Base-by-base conservation (phyloP, 1,139 yeast species). In the Eremothecium cymbalariae region DNA sequence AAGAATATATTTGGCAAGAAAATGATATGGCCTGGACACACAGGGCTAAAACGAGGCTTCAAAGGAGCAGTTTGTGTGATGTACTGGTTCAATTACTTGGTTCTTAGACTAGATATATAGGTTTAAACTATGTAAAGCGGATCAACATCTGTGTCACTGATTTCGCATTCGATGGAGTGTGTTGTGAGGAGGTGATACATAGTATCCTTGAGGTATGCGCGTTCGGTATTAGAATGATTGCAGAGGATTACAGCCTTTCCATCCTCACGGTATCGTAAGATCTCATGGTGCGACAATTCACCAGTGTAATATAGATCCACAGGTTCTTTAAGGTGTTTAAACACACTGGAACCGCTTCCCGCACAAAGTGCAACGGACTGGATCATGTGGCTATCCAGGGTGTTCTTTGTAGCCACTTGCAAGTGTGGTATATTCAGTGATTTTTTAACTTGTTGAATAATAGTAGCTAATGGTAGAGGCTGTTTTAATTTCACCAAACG, bases 201-300 rank as follows among this genome's bases (percentile, higher is more conserved):
- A 3, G 54, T 59, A 4, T 52, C 48, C 11, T 51, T 50, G 34
- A 90, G 63, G 49, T 78, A 90, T 0, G 94, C 95, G 37, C 98
- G 67, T 59, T 93, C 99, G 0, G 96, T 84, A 52, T 90, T 88
- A 14, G 94, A 72, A 51, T 93, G 98, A 46, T 88, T 88, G 48
- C 94, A 82, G 3, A 74, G 72, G 34, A 90, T 67, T 3, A 86
- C 85, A 8, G 76, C 66, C 8, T 75, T 65, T 0, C 95, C 95
- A n/a, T 63, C 54, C 47, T 88, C 97, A 31, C 69, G 72, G 41
- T 78, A 67, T 43, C 62, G 72, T 25, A 93, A 65, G 4, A 83
- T 80, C 55, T 90, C 96, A 52, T 93, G 98, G 53, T 90, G 98
- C 13, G 94, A 79, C 44, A 93, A 63, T 53, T 93, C 98, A 1